Evolutionary conservation across 1,284 basidiomycete species (phyloP).

Genomic region (Ustilago trichophora): DNA sequence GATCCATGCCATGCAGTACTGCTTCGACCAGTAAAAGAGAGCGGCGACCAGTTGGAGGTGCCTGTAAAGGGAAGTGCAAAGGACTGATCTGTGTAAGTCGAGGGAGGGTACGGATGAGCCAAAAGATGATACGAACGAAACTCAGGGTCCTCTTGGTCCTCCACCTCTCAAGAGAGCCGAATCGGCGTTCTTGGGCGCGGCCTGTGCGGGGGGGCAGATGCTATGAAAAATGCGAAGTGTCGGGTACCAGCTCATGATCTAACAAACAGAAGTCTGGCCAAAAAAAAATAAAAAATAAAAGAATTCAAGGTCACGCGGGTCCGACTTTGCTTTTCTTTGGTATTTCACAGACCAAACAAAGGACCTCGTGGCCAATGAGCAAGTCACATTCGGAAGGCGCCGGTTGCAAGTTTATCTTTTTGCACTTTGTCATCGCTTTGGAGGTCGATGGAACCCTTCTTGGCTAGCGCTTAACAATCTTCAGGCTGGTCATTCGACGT

Average conservation of each 20-base stretch:
- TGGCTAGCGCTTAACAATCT: too few species aligned
- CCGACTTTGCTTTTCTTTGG: slow-evolving; percentile 2
- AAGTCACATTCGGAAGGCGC: slow-evolving; percentile 17
- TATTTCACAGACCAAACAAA: not conserved
- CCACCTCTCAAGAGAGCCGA: too few species aligned
- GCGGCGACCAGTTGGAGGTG: not conserved
- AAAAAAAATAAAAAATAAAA: too few species aligned
- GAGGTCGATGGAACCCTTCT: too few species aligned
- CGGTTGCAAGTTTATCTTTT: slow-evolving; percentile 17
- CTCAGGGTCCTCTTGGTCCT: slow-evolving; percentile 8
- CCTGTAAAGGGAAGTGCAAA: not conserved
- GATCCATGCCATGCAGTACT: slow-evolving; percentile 48
- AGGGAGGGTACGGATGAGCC: too few species aligned
- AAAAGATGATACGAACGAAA: too few species aligned
- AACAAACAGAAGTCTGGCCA: slow-evolving; percentile 8
- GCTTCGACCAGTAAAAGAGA: not conserved
- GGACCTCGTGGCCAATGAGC: slow-evolving; percentile 8
- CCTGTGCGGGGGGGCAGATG: slow-evolving; percentile 6
- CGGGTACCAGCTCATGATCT: too few species aligned
- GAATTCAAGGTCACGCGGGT: slow-evolving; percentile 5
- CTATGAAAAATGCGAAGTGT: too few species aligned
- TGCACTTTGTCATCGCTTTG: not conserved
- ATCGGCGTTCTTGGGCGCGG: not conserved
- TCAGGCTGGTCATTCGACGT: too few species aligned
- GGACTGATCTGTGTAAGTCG: too few species aligned